Evolutionary conservation across 1,139 yeast genomes (phyloP), one percentile per base, ranked within the genome.

Genomic region (Zygosaccharomyces sapae): DNA sequence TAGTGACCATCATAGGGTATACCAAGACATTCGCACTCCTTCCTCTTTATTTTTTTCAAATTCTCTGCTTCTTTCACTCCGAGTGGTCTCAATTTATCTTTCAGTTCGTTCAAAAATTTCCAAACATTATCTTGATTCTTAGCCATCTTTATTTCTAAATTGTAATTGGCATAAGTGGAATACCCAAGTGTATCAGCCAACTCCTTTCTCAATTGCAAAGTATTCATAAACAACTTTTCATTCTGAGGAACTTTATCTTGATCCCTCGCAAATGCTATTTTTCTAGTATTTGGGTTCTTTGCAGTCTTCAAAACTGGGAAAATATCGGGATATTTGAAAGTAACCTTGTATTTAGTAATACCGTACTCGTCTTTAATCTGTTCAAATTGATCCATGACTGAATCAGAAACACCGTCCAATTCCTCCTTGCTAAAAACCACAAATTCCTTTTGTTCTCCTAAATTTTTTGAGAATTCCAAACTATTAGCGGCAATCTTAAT

Each of bases 111-210:
- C 55, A 87, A 73, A 59, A 87, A 87, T 27, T 66, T 62, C 57
- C 75, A 60, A 7, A 86, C 95, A 25, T 72, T 77, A 31, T 72
- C 71, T 36, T 83, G 78, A 30, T 70, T 74, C 61, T 85, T 83
- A 39, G 95, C 95, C 90, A 86, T 83, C 62, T 88, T 77, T 45
- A 80, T 85, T 54, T 85, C 92, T 53, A 87, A 72, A 19, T 80
- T 76, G 59, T 76, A 85, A 48, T 81, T 84, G 1, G 94, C 79
- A 64, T 75, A 87, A 47, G 77, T 78, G 22, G 75, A 66, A 66
- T 83, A 86, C 7, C 88, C 94, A 58, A 86, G 71, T 13, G 77
- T 53, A 45, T 75, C 65, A 1, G 94, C 89, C 48, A 83, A 67
- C 57, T 83, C 69, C 43, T 75, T 77, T 60, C 96, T 76, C 45